Evolutionary conservation across 176 grass and related monocot species (phyloP).

Genomic region (Oryza nivara): DNA sequence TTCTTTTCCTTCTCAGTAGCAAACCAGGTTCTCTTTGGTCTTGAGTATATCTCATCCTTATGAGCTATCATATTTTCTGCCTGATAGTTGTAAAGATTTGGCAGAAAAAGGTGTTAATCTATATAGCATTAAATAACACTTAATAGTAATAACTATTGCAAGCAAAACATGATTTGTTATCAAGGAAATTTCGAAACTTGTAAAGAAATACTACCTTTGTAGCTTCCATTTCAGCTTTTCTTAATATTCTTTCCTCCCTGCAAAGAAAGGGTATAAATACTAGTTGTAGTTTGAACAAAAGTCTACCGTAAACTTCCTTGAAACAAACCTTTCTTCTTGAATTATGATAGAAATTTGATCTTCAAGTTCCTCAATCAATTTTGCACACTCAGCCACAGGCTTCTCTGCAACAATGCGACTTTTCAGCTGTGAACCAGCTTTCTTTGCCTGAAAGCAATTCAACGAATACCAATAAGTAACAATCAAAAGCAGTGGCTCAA

Average conservation of each 20-base stretch:
- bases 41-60: slow-evolving; percentile 91
- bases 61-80: slow-evolving; percentile 95
- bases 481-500: not conserved
- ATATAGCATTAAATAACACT: slow-evolving; percentile 2
- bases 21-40: slow-evolving; percentile 95
- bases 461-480: slow-evolving; percentile 9
- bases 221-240: slow-evolving; percentile 97
- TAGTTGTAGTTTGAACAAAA: slow-evolving; percentile 14
- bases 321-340: slow-evolving; percentile 82
- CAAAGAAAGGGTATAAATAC: slow-evolving; percentile 29
- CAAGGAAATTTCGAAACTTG: slow-evolving; percentile 13
- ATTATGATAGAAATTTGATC: slow-evolving; percentile 75
- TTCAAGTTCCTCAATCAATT: slow-evolving; percentile 86
- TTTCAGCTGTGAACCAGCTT: slow-evolving; percentile 91
- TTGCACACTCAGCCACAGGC: slow-evolving; percentile 77
- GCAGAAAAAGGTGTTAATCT: slow-evolving; percentile 7
- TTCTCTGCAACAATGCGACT: slow-evolving; percentile 90
- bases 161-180: not conserved
- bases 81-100: slow-evolving; percentile 49
- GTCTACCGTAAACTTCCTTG: not conserved
- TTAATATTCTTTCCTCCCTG: slow-evolving; percentile 79
- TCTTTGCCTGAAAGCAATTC: slow-evolving; percentile 72
- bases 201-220: slow-evolving; percentile 62
- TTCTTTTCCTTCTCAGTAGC: slow-evolving; percentile 91
- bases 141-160: slow-evolving; percentile 8